These are phyloP conservation scores for Ziziphus jujuba DNA, from an alignment of 306 rosid genomes.

Conservation along the genomic window DNA sequence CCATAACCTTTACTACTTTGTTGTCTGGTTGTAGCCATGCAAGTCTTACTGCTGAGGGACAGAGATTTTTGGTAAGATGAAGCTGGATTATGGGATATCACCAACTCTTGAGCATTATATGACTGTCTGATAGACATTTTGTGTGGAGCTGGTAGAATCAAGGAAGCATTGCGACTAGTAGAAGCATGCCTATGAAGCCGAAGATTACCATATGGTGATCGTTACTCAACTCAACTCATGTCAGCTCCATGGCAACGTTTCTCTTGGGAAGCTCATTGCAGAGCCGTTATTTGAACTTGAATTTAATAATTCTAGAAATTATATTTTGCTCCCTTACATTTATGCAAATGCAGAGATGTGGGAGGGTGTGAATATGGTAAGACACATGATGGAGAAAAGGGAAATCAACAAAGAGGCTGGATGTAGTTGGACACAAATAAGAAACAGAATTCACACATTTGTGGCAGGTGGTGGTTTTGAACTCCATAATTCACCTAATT, in stretches of 20 bases:
- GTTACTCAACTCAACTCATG: constrained; percentile 57
- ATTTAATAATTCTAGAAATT: constrained; percentile 53
- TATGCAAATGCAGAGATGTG: constrained; percentile 59
- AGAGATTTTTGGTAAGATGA: constrained; percentile 39
- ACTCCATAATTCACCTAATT: constrained; percentile 46
- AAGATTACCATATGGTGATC: constrained; percentile 60
- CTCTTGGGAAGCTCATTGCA: constrained; percentile 41
- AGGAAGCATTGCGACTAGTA: constrained; percentile 39
- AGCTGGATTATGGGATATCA: constrained; percentile 32
- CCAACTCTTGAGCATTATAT: constrained; percentile 55
- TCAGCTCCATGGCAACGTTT: constrained; percentile 42
- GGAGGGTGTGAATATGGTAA: constrained; percentile 45
- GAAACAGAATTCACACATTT: constrained; percentile 45
- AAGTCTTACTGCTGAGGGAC: constrained; percentile 41
- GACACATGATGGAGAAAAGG: constrained; percentile 49
- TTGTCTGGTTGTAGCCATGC: constrained; percentile 62
- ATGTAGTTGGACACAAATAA: constrained; percentile 56
- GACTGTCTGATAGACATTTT: constrained; percentile 50
- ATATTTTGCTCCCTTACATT: constrained; percentile 57
- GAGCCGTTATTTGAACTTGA: constrained; percentile 43
- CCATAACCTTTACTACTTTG: constrained; percentile 47
- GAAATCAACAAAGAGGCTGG: constrained; percentile 54
- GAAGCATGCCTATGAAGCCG: constrained; percentile 56
- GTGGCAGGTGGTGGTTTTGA: constrained; percentile 53
- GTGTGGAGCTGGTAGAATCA: constrained; percentile 46